phyloP scores from a whole-genome alignment of 306 rosid species.

The Begonia peltatifolia region DNA sequence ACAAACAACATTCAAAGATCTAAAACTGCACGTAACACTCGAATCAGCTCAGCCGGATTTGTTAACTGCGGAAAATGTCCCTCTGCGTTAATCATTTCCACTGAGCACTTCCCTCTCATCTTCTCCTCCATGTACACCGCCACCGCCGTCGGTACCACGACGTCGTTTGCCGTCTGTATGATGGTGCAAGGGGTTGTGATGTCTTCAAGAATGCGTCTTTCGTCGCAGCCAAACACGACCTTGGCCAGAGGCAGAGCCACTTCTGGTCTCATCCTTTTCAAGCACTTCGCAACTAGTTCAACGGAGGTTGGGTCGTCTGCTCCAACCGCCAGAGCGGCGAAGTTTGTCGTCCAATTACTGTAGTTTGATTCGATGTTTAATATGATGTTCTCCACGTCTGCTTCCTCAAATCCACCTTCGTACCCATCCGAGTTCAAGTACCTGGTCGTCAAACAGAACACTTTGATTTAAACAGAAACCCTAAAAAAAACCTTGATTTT shows the following conservation, averaged over 20 bases:
- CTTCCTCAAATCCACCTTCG: constrained; percentile 55
- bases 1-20: constrained; percentile 18
- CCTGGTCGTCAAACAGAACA: constrained; percentile 16
- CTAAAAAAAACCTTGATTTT: no score
- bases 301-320: constrained; percentile 39
- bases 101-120: constrained; percentile 41
- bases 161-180: constrained; percentile 40
- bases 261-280: constrained; percentile 38
- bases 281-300: constrained; percentile 31
- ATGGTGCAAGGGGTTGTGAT: constrained; percentile 67
- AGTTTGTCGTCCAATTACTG: constrained; percentile 39
- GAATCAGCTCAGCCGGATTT: constrained; percentile 47
- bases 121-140: constrained; percentile 51
- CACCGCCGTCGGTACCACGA: constrained; percentile 41
- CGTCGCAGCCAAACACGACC: constrained; percentile 48
- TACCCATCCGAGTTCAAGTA: constrained; percentile 52
- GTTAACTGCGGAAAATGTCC: constrained; percentile 87
- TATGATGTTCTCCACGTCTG: constrained; percentile 47
- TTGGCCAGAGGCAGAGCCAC: constrained; percentile 46
- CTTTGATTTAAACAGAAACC: no score
- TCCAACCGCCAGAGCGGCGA: constrained; percentile 34
- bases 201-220: constrained; percentile 47
- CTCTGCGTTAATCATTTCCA: constrained; percentile 30
- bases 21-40: constrained; percentile 34
- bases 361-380: constrained; percentile 40